These are phyloP conservation scores for Coprinopsis marcescibilis DNA, from an alignment of 768 basidiomycete species.

Conservation along the genomic window DNA sequence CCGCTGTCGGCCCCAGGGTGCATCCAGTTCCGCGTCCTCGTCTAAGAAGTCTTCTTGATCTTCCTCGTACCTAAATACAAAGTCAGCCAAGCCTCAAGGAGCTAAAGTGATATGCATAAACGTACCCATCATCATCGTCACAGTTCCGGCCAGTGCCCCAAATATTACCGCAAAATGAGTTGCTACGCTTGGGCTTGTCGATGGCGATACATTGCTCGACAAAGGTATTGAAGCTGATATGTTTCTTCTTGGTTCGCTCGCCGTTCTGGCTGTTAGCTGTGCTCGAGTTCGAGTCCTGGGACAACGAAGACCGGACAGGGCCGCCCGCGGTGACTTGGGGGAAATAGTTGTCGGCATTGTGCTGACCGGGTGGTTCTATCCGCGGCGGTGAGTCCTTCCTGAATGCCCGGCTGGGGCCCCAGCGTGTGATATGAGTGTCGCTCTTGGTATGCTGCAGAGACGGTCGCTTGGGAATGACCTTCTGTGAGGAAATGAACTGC, in stretches of 20 bases:
- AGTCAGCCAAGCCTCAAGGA: conserved; percentile 10
- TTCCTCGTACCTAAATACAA: conserved; percentile 52
- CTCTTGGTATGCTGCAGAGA: conserved; percentile 77
- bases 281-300: conserved; percentile 31
- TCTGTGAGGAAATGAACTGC: conserved; percentile 10
- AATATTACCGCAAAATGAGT: conserved; percentile 19
- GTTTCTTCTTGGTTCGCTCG: conserved; percentile 58
- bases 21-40: conserved; percentile 29
- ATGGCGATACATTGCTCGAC: conserved; percentile 95
- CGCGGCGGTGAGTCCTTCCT: conserved; percentile 72
- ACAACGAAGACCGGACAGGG: conserved; percentile 23
- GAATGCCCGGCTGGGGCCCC: conserved; percentile 42
- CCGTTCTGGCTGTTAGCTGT: conserved; percentile 18
- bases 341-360: conserved; percentile 12
- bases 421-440: conserved; percentile 72
- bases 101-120: conserved; percentile 13
- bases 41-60: conserved; percentile 59
- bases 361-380: conserved; percentile 35
- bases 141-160: conserved; percentile 15
- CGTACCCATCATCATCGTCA: conserved; percentile 64
- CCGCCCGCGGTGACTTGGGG: conserved; percentile 17
- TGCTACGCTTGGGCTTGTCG: conserved; percentile 58
- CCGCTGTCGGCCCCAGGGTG: conserved; percentile 20
- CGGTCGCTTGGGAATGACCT: conserved; percentile 38
- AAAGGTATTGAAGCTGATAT: conserved; percentile 97